Conservation (phyloP, 306 rosid genomes). For the Morella rubra region DNA sequence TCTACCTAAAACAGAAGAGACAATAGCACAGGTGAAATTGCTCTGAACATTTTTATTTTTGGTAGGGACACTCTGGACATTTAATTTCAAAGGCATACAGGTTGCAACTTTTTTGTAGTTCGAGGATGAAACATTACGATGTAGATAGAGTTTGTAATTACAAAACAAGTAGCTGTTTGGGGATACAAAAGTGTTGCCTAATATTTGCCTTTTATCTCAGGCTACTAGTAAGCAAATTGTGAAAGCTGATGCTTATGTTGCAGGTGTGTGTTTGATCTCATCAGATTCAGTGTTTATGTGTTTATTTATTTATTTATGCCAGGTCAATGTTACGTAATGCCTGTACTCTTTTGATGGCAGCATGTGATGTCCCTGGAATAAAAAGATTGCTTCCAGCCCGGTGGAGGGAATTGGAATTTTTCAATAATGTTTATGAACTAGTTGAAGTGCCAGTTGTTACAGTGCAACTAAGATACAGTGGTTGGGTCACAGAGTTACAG, state of each 20-base stretch:
- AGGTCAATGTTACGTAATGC: slow-evolving; percentile 12
- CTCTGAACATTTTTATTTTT: no score
- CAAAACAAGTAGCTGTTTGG: no score
- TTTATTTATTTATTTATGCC: slow-evolving; percentile 17
- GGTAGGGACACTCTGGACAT: no score
- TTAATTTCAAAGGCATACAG: no score
- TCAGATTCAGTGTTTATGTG: not conserved
- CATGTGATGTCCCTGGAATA: slow-evolving; percentile 98
- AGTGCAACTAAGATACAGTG: slow-evolving; percentile 96
- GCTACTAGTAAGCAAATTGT: slow-evolving; percentile 81
- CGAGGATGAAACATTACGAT: no score
- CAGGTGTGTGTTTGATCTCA: slow-evolving; percentile 59
- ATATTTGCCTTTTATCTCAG: slow-evolving; percentile 39
- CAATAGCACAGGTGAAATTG: no score
- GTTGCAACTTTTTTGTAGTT: no score
- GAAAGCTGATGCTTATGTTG: slow-evolving; percentile 93
- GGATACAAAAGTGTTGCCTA: not conserved
- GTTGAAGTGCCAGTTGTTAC: slow-evolving; percentile 98
- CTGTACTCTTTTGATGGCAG: slow-evolving; percentile 55
- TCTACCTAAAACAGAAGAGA: no score
- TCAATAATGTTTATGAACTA: slow-evolving; percentile 76
- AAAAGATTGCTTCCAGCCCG: slow-evolving; percentile 77
- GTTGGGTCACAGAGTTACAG: slow-evolving; percentile 97
- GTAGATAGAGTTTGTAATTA: no score
- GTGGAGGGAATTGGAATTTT: slow-evolving; percentile 82